phyloP scores from a whole-genome alignment of 2,329 filamentous ascomycete species.

The Decorospora gaudefroyi region DNA sequence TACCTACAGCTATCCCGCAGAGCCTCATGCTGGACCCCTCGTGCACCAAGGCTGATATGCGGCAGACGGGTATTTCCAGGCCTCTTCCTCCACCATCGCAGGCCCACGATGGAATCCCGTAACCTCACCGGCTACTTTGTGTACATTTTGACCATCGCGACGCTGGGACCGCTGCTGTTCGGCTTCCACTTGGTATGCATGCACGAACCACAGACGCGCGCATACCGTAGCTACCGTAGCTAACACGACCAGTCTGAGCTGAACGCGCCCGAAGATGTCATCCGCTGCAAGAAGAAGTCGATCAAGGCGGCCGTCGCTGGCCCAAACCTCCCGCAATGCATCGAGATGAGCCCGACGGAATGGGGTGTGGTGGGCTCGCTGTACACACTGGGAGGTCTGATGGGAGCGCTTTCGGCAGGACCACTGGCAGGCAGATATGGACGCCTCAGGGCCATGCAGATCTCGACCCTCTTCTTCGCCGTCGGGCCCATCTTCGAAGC shows the following conservation, averaged over 20 bases:
- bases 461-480: slow-evolving; percentile 76
- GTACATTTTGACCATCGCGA: slow-evolving; percentile 74
- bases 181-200: slow-evolving; percentile 81
- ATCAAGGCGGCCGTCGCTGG: slow-evolving; percentile 48
- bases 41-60: no score
- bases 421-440: slow-evolving; percentile 78
- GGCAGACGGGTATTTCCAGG: no score
- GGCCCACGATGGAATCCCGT: slow-evolving; percentile 43
- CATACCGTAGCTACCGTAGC: slow-evolving; percentile 6
- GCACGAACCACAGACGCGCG: slow-evolving; percentile 2
- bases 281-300: slow-evolving; percentile 75
- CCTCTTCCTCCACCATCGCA: slow-evolving; percentile 16
- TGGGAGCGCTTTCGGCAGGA: slow-evolving; percentile 79
- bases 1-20: no score
- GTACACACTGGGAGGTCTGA: slow-evolving; percentile 85
- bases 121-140: slow-evolving; percentile 75
- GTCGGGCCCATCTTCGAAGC: slow-evolving; percentile 77
- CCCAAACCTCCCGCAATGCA: slow-evolving; percentile 69
- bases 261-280: slow-evolving; percentile 91
- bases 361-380: slow-evolving; percentile 88
- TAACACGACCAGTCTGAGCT: slow-evolving; percentile 72
- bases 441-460: slow-evolving; percentile 73
- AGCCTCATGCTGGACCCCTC: slow-evolving; percentile 7
- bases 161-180: slow-evolving; percentile 88
- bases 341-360: slow-evolving; percentile 79